A percentile compares a stretch with the other conserved stretches of the same genome.
phyloP scores from a whole-genome alignment of 78 protist genomes.

The Dictyostelium intermedium region DNA sequence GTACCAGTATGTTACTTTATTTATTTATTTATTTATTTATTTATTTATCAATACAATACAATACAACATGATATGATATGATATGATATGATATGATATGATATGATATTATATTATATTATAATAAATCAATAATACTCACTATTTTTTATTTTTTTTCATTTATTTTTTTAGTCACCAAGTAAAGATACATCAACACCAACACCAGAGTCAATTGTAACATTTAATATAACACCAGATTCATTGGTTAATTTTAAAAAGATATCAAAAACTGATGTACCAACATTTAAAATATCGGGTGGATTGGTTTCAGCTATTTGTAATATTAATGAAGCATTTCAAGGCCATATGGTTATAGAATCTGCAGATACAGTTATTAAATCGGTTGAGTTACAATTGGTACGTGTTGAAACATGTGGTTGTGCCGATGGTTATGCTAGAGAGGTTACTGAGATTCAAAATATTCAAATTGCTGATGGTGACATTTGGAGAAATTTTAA shows the following conservation, averaged over 20 bases:
- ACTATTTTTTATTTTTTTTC: background rate
- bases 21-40: too few species aligned
- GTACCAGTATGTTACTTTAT: slow-evolving; percentile 77
- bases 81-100: too few species aligned
- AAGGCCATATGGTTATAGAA: slow-evolving; percentile 84
- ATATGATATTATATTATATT: too few species aligned
- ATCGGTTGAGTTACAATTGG: slow-evolving; percentile 94
- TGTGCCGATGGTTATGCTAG: slow-evolving; percentile 83
- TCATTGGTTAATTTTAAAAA: slow-evolving; percentile 76
- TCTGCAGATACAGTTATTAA: slow-evolving; percentile 71
- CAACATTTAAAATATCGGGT: slow-evolving; percentile 89
- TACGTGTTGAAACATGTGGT: slow-evolving; percentile 93
- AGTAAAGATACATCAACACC: background rate
- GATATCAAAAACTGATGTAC: slow-evolving; percentile 79
- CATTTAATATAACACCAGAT: slow-evolving; percentile 82
- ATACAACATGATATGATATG: too few species aligned
- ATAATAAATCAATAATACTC: too few species aligned
- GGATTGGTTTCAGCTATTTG: slow-evolving; percentile 59
- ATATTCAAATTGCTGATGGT: slow-evolving; percentile 93
- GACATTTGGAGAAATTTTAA: slow-evolving; percentile 79
- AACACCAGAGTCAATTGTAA: slow-evolving; percentile 34
- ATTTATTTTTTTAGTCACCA: slow-evolving; percentile 3
- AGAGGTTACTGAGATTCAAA: slow-evolving; percentile 80
- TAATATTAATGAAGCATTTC: slow-evolving; percentile 86
- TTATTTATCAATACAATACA: too few species aligned